Base-by-base conservation (phyloP, 129 eudicot genomes). In the Centella asiatica region DNA sequence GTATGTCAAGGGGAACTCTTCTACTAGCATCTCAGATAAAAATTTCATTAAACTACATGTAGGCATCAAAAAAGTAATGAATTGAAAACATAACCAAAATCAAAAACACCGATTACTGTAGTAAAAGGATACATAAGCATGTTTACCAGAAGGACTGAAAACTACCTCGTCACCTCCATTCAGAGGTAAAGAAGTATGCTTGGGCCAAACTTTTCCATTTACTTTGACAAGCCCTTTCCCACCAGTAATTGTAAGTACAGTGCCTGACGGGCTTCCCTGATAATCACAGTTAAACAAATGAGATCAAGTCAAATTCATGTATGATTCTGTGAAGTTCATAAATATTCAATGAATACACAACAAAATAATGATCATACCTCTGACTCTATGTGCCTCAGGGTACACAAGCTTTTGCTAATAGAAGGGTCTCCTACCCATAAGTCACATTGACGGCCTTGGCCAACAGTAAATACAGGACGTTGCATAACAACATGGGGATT, bases 81-180 rank as follows among this genome's bases (percentile, higher is more conserved):
- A 40, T 26, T 47, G 50, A 13, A 28, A 4, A 18, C 27, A 58
- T 24, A 54, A 17, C 24, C 19, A 3, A 58, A 24, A 57, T 42
- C 1, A 15, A 2, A 33, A 42, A 10, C 45, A 55, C 46, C 17
- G 0, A 2, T 23, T 42, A 24, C 12, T 24, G 23, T n/a, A n/a
- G n/a, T n/a, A n/a, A 34, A 78, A 83, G 97, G 95, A 90, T 90
- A 90, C 97, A 60, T 92, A 92, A 65, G 95, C 83, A 77, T 87
- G 89, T 61, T 79, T 74, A 26, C 85, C 95, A 0, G 90, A 69
- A 57, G 85, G 74, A 69, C 87, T 78, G 61, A 92, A 92, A 36
- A 87, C 81, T 70, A 92, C 83, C 74, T 87, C 98, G 67, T 92
- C 98, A 54, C 98, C 95, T 40, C 80, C 87, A 57, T 66, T 79